Base-by-base conservation (phyloP, 2,329 filamentous ascomycete species). In the Fusarium verrucosum region DNA sequence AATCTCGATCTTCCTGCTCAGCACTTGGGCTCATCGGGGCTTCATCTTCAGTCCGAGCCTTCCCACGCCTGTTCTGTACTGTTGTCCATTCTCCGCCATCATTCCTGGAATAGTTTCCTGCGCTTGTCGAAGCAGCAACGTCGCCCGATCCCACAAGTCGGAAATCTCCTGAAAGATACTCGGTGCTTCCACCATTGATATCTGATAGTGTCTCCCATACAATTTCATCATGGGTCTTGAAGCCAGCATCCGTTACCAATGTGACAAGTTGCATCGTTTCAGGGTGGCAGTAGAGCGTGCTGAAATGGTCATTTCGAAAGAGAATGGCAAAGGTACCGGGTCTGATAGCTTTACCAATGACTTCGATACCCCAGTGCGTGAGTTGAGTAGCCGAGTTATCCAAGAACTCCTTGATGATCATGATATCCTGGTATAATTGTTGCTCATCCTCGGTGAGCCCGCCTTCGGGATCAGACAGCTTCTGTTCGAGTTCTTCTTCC, bases 301-400 rank as follows among this genome's bases (percentile, higher is more conserved):
- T 93, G 73, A 99, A 99, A 75, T 99, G 95, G 73, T 99, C 94
- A 71, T 99, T 99, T 23, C 95, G 87, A 80, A 99, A 99, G 2
- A 99, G 79, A 45, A 99, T 98, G 1, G 92, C 92, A 62, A 97
- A 87, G 2, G 90, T 87, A 3, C 93, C 94, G 2, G 92, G 89
- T 13, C 85, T 80, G 55, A 97, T 83, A 7, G 85, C 88, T 46
- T 87, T 85, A 1, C 84, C 84, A 35, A 98, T 88, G 2, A 91
- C 86, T 35, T 91, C 85, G 4, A 99, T 82, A 0, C 95, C 95
- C 76, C 89, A 90, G 0, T 86, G 81, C 0, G 95, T 97, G 20
- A 99, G 81, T 71, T 99, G 95, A 0, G 95, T 98, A 0, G 92
- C 89, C 60, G 92, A 94, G 2, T 82, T 83, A 5, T 82, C 80